phyloP scores from a whole-genome alignment of 306 rosid species.

The Rubus parviflorus region DNA sequence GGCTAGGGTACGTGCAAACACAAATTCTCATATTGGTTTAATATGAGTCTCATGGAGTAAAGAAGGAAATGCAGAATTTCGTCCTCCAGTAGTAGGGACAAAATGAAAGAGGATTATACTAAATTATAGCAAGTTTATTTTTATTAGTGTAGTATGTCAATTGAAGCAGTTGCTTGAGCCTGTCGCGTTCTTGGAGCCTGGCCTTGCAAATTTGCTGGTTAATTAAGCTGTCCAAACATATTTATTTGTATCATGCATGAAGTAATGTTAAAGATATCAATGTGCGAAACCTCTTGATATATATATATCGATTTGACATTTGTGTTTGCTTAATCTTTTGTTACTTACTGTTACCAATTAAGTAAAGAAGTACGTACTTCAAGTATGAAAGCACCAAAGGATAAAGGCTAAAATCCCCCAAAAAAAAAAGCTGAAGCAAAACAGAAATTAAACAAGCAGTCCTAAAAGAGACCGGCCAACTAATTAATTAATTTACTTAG shows the following conservation, averaged over 20 bases:
- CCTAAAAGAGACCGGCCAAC: not conserved
- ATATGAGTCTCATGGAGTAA: too few species aligned
- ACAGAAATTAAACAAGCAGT: not conserved
- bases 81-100: too few species aligned
- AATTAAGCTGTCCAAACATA: not conserved
- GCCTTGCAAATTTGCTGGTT: not conserved
- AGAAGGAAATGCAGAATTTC: too few species aligned
- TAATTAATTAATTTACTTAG: too few species aligned
- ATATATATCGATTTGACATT: too few species aligned
- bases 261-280: not conserved
- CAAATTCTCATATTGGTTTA: too few species aligned
- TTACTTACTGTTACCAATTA: not conserved
- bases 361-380: not conserved
- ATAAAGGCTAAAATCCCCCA: not conserved
- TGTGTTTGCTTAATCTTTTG: not conserved
- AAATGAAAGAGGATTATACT: not conserved
- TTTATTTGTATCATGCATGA: too few species aligned
- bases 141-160: not conserved
- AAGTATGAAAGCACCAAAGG: not conserved
- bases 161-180: not conserved
- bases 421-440: not conserved
- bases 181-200: not conserved
- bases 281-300: not conserved
- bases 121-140: not conserved
- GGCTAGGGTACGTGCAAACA: not conserved